A percentile compares a stretch with the other conserved stretches of the same genome.
Conservation (phyloP, 179 eudicot genomes). For the Silene noctiflora region DNA sequence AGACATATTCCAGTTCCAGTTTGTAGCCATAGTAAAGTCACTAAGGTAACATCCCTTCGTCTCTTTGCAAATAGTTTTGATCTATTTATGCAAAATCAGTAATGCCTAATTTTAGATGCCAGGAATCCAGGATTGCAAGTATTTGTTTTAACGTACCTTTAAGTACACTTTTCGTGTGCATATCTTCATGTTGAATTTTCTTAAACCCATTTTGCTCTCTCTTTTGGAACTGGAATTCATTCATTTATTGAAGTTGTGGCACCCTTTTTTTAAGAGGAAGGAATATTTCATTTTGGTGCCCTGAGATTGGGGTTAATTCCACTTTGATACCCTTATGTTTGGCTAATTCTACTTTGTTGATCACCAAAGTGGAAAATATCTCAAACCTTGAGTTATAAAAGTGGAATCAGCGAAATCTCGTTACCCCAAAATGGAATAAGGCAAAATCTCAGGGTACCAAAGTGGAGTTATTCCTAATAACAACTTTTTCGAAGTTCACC, state of each 20-base stretch:
- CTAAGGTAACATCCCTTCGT: not conserved
- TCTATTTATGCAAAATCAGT: not conserved
- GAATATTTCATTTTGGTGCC: not conserved
- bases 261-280: not conserved
- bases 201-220: not conserved
- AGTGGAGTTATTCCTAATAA: too few relatives aligned
- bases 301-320: not conserved
- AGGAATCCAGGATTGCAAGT: too few relatives aligned
- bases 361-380: not conserved
- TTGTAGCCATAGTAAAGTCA: not conserved
- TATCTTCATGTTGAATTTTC: not conserved
- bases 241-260: not conserved
- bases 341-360: not conserved
- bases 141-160: not conserved
- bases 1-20: not conserved
- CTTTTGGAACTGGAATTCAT: not conserved
- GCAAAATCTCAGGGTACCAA: too few relatives aligned
- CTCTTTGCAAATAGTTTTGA: not conserved
- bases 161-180: slow-evolving; percentile 4
- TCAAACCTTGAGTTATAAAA: too few relatives aligned
- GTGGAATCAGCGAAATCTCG: not conserved
- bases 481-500: not conserved
- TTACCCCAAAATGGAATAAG: too few relatives aligned
- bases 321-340: not conserved
- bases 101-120: not conserved